phyloP scores from a whole-genome alignment of 805 yeast genomes.

The Candida nitratophila region DNA sequence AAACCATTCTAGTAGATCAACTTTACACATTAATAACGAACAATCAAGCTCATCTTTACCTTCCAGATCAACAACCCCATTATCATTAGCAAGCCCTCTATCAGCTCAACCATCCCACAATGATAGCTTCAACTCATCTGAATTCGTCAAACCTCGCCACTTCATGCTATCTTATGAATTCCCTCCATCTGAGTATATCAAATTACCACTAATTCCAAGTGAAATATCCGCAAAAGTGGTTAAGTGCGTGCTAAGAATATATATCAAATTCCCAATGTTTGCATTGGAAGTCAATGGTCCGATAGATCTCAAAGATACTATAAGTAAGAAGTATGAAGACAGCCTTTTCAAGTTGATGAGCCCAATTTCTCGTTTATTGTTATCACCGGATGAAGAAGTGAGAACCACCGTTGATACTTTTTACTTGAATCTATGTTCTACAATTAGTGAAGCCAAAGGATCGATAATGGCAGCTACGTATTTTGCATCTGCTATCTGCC shows the following conservation, averaged over 20 bases:
- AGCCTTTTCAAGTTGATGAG: constrained; percentile 8
- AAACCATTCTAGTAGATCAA: neutral
- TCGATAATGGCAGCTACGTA: constrained; percentile 27
- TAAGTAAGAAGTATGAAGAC: neutral
- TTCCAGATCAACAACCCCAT: neutral
- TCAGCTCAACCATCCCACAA: neutral
- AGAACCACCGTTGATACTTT: constrained; percentile 30
- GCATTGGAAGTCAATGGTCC: neutral
- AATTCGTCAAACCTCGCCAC: neutral
- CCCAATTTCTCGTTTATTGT: constrained; percentile 31
- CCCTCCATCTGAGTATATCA: neutral
- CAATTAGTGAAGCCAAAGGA: constrained; percentile 23
- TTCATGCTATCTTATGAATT: neutral
- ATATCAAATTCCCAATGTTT: neutral
- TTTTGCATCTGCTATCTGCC: constrained; percentile 31
- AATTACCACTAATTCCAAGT: neutral
- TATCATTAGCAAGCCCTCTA: neutral
- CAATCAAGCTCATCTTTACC: neutral
- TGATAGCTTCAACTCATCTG: neutral
- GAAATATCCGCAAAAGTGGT: neutral
- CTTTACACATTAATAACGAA: neutral
- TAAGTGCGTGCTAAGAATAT: neutral
- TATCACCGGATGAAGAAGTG: constrained; percentile 29
- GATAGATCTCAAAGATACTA: neutral
- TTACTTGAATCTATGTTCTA: constrained; percentile 24